Percentiles rank a stretch among this genome's conserved stretches.
Evolutionary conservation across 2,329 filamentous ascomycete species (phyloP).

Genomic region (Monilinia fructigena): DNA sequence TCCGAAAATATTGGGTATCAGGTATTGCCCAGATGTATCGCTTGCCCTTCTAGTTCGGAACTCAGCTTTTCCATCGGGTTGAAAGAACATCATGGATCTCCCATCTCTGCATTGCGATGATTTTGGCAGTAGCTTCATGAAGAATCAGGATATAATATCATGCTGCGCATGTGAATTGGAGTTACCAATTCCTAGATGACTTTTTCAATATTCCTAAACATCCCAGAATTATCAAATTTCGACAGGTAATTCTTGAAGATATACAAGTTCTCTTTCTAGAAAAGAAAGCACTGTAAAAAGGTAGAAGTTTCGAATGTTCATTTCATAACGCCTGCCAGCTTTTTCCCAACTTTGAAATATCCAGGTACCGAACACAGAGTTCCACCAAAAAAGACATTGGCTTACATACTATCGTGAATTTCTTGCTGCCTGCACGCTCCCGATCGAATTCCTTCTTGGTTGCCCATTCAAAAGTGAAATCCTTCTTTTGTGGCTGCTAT

Average conservation of each 20-base stretch:
- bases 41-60: neutral
- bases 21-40: neutral
- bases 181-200: neutral
- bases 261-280: neutral
- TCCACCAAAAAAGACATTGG: neutral
- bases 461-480: neutral
- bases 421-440: constrained; percentile 20
- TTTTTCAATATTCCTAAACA: neutral
- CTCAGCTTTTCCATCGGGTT: neutral
- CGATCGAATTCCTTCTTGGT: constrained; percentile 17
- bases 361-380: neutral
- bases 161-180: neutral
- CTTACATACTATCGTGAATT: constrained; percentile 2
- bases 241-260: neutral
- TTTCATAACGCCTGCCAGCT: constrained; percentile 1
- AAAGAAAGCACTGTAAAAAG: neutral
- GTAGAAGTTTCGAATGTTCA: neutral
- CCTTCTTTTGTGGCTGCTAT: constrained; percentile 23
- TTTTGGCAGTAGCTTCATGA: neutral
- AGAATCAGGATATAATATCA: neutral
- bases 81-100: neutral
- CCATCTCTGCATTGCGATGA: neutral
- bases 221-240: neutral
- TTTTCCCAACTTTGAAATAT: constrained; percentile 2
- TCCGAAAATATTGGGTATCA: neutral